These are phyloP conservation scores for Boletus insuetus DNA, from an alignment of 768 basidiomycete species.

Conservation along the genomic window DNA sequence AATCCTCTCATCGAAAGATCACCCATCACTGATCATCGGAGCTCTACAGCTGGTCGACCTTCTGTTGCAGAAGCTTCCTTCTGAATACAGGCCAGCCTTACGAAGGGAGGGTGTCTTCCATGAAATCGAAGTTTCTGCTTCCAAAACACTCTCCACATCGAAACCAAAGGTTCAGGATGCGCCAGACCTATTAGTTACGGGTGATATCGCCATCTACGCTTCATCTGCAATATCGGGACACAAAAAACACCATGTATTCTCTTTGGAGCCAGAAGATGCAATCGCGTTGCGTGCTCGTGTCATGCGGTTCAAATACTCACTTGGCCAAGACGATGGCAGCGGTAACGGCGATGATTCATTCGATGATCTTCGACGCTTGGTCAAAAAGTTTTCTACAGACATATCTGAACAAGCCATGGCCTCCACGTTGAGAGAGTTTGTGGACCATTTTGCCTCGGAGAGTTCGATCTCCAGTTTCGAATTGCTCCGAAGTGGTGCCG, in stretches of 20 bases:
- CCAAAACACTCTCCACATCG: constrained; percentile 53
- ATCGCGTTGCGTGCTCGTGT: constrained; percentile 91
- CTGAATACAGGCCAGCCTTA: constrained; percentile 85
- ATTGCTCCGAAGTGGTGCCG: constrained; percentile 87
- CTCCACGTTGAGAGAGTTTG: constrained; percentile 69
- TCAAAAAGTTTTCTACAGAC: constrained; percentile 57
- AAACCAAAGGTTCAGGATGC: constrained; percentile 48
- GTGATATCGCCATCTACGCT: constrained; percentile 38
- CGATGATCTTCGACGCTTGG: constrained; percentile 59
- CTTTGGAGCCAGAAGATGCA: constrained; percentile 83
- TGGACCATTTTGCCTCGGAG: constrained; percentile 72
- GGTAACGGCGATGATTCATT: constrained; percentile 61
- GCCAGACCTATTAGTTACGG: constrained; percentile 34
- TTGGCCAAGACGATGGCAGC: constrained; percentile 51
- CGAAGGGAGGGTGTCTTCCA: constrained; percentile 95
- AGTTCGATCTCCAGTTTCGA: constrained; percentile 94
- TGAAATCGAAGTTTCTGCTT: constrained; percentile 81
- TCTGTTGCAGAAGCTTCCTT: constrained; percentile 77
- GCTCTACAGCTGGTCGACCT: constrained; percentile 94
- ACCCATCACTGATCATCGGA: constrained; percentile 79
- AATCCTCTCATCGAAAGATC: constrained; percentile 90
- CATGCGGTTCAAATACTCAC: constrained; percentile 78
- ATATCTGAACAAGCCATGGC: constrained; percentile 62
- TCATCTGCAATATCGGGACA: constrained; percentile 55
- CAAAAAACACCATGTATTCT: constrained; percentile 66